Conservation (phyloP, 805 yeast genomes). For the Yamadazyma insecticola region DNA sequence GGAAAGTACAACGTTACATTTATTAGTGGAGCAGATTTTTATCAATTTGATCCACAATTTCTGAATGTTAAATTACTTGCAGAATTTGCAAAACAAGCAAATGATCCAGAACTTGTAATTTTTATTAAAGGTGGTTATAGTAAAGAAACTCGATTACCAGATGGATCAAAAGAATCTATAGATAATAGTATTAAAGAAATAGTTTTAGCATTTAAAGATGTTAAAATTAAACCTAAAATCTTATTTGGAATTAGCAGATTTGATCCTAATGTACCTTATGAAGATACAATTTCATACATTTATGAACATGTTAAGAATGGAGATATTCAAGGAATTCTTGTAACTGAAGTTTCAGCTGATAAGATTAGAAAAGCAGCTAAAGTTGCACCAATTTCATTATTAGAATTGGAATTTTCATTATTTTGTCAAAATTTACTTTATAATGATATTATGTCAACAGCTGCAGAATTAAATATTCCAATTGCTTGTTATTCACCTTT, state of each 20-base stretch:
- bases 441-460: constrained; percentile 61
- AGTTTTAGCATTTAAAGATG: constrained; percentile 18
- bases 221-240: constrained; percentile 26
- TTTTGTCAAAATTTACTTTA: constrained; percentile 56
- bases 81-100: constrained; percentile 50
- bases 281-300: constrained; percentile 53
- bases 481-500: constrained; percentile 81
- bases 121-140: constrained; percentile 66
- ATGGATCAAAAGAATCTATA: constrained; percentile 46
- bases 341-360: constrained; percentile 65
- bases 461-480: constrained; percentile 57
- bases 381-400: constrained; percentile 56
- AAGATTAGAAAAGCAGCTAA: constrained; percentile 57
- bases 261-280: constrained; percentile 52
- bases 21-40: constrained; percentile 76
- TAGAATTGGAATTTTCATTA: constrained; percentile 77
- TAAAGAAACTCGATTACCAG: constrained; percentile 37
- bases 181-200: constrained; percentile 44
- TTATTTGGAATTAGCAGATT: constrained; percentile 73
- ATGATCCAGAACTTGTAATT: constrained; percentile 44
- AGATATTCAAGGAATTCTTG: constrained; percentile 61
- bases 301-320: constrained; percentile 60
- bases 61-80: constrained; percentile 52
- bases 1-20: constrained; percentile 45
- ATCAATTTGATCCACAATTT: constrained; percentile 45